Evolutionary conservation across 2,329 filamentous ascomycete genomes (phyloP), one percentile per base, ranked within the genome.

Genomic region (Claviceps digitariae): DNA sequence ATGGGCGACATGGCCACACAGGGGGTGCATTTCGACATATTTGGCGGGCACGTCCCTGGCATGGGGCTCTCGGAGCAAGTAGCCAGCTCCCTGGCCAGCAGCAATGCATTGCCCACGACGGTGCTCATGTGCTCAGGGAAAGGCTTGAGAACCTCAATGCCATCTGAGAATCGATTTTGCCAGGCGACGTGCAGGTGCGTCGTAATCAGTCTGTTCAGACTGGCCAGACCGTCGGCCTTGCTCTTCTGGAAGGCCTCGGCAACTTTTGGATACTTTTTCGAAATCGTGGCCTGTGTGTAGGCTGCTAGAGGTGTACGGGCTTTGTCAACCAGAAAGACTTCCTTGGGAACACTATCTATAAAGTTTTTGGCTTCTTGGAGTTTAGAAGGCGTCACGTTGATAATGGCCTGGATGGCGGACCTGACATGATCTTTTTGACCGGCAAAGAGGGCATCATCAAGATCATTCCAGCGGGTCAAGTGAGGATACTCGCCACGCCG

Each of bases 131-230:
- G 82, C 51, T 85, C 73, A 1, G 87, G 79, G 21, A 86, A 75
- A 0, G 91, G 90, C 65, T 94, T 90, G 45, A 95, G 73, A 3
- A 96, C 82, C 5, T 83, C 79, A 54, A 97, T 84, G 31, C 93
- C 91, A 41, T 78, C 75, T 1, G 79, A 73, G 67, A 93, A 95
- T 23, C 75, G 75, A 60, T 84, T 87, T 63, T 94, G 89, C 81
- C 93, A 97, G 12, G 83, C 86, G 52, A 78, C 77, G 65, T 96
- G 90, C 4, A 97, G 75, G 66, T 97, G 93, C 2, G 84, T 78
- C 62, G 87, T 90, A 64, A 96, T 87, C 55, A 97, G 77, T 47
- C 79, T 72, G 55, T 85, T 84, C 36, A 97, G 78, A 50, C 77
- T 73, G 52, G 71, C 69, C 25, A 91, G 73, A 2, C 85, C 87